These are phyloP conservation scores for Coemansia sp. DNA, from an alignment of 192 early-diverging fungal species.

Conservation along the genomic window DNA sequence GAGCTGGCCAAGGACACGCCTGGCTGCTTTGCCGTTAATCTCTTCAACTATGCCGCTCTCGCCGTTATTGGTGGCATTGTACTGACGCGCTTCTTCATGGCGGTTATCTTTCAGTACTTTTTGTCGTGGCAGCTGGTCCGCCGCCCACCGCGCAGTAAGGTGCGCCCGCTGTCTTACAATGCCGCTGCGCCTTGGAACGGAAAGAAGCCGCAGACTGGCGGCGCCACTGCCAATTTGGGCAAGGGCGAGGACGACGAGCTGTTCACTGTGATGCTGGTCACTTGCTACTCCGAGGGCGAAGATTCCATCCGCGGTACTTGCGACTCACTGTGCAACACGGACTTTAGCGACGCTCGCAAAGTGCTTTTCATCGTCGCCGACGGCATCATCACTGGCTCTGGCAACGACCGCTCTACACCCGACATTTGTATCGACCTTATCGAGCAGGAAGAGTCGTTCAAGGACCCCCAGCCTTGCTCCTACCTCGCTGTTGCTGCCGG, in stretches of 20 bases:
- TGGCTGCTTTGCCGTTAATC: slow-evolving; percentile 80
- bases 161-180: slow-evolving; percentile 29
- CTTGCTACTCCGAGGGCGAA: slow-evolving; percentile 98
- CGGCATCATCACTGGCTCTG: slow-evolving; percentile 95
- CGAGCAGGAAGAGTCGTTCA: slow-evolving; percentile 83
- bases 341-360: slow-evolving; percentile 98
- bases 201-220: slow-evolving; percentile 52
- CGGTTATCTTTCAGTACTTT: slow-evolving; percentile 75
- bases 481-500: slow-evolving; percentile 86
- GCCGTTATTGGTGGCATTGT: slow-evolving; percentile 79
- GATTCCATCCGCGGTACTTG: slow-evolving; percentile 90
- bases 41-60: slow-evolving; percentile 61
- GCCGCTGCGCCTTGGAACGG: slow-evolving; percentile 39
- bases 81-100: slow-evolving; percentile 61
- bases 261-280: slow-evolving; percentile 80
- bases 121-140: slow-evolving; percentile 72
- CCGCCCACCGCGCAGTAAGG: slow-evolving; percentile 54
- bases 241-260: slow-evolving; percentile 61
- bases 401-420: slow-evolving; percentile 96
- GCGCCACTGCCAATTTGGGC: slow-evolving; percentile 52
- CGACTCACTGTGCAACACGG: slow-evolving; percentile 84
- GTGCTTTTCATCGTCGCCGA: slow-evolving; percentile 95
- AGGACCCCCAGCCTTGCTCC: slow-evolving; percentile 90
- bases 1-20: slow-evolving; percentile 73
- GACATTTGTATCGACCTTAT: slow-evolving; percentile 72